These are phyloP conservation scores for Dothideomycetes sp. DNA, from an alignment of 2,329 filamentous ascomycete species.

Conservation along the genomic window DNA sequence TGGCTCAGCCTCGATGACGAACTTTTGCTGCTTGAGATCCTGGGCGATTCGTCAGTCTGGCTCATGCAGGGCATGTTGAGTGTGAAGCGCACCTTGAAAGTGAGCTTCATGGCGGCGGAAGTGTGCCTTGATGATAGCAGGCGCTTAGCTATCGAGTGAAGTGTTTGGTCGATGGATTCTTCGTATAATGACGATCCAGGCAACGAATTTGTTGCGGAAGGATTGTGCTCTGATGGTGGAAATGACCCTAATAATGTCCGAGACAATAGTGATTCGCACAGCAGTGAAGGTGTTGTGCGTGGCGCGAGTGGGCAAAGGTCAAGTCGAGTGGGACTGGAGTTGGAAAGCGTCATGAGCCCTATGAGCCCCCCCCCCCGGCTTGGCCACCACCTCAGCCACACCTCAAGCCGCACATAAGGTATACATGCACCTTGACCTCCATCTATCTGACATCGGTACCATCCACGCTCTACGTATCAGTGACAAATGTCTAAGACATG, in stretches of 20 bases:
- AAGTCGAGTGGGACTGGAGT: no score
- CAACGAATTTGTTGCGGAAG: background rate
- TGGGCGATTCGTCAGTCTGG: slow-evolving; percentile 30
- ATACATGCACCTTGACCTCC: no score
- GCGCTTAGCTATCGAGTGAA: background rate
- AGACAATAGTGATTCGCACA: background rate
- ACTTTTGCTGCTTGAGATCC: slow-evolving; percentile 99
- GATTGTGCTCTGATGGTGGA: background rate
- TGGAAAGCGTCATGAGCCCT: no score
- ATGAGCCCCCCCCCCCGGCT: no score
- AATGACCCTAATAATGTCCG: background rate
- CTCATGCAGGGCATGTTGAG: background rate
- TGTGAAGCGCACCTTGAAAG: slow-evolving; percentile 51
- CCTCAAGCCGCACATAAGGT: no score
- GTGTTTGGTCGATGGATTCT: background rate
- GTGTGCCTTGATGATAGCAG: background rate
- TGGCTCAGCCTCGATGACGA: slow-evolving; percentile 88
- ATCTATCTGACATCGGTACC: no score
- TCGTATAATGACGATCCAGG: background rate
- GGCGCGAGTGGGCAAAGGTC: no score
- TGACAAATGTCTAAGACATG: no score
- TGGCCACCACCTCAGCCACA: no score
- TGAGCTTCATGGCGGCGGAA: slow-evolving; percentile 48
- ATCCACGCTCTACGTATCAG: no score
- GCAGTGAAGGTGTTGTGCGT: background rate